Conservation (phyloP, 1,284 basidiomycete genomes). For the Malassezia dermatis region DNA sequence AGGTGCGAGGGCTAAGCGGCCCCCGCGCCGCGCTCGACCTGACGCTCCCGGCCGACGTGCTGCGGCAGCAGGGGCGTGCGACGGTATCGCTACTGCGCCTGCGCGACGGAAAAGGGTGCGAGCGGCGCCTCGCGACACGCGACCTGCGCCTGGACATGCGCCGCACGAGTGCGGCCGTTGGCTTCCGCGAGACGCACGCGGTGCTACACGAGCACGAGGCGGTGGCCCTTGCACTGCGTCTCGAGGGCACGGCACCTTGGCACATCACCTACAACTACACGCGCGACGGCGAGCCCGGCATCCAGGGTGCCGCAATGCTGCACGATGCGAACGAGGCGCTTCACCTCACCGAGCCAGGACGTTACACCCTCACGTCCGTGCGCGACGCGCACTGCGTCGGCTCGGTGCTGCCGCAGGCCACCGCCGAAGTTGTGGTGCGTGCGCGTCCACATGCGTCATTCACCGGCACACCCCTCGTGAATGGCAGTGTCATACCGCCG, state of each 20-base stretch:
- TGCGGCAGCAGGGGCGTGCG: conserved; percentile 64
- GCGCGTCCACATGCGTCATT: conserved; percentile 55
- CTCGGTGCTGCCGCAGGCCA: conserved; percentile 55
- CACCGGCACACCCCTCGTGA: conserved; percentile 19
- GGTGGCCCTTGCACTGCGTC: conserved; percentile 50
- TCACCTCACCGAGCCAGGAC: conserved; percentile 60
- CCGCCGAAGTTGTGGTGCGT: conserved; percentile 65
- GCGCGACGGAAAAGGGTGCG: conserved; percentile 80
- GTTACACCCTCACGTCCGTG: conserved; percentile 66
- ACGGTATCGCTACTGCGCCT: conserved; percentile 72
- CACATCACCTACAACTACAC: conserved; percentile 58
- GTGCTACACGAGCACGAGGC: conserved; percentile 66
- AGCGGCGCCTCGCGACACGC: conserved; percentile 63
- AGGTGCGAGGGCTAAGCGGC: conserved; percentile 33
- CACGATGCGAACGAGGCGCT: conserved; percentile 63
- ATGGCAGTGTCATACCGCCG: conserved; percentile 53
- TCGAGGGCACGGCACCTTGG: conserved; percentile 50
- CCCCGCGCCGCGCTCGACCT: conserved; percentile 42
- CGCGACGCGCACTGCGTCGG: conserved; percentile 76
- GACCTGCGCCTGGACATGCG: conserved; percentile 82
- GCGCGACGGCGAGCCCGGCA: conserved; percentile 30
- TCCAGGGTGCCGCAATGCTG: conserved; percentile 52
- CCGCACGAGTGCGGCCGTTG: conserved; percentile 71
- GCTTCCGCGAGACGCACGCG: conserved; percentile 58
- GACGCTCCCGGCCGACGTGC: conserved; percentile 51